phyloP scores from a whole-genome alignment of 331 rosid species.

The Pyrus hybrid region DNA sequence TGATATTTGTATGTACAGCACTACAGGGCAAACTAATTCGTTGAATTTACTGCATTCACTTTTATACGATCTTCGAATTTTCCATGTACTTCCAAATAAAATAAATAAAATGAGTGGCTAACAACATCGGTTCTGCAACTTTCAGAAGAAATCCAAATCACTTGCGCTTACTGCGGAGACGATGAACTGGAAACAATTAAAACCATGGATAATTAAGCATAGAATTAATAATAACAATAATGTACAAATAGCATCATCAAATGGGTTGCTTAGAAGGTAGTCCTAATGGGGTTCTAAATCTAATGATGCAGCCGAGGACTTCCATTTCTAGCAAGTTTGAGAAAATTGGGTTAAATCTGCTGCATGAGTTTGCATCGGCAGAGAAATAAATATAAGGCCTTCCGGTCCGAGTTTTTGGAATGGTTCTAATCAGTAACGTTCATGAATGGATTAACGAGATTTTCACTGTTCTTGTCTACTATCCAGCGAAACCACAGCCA shows the following conservation, averaged over 20 bases:
- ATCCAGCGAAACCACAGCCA: neutral
- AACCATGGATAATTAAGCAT: constrained; percentile 12
- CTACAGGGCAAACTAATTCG: too few relatives aligned
- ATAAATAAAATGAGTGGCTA: neutral
- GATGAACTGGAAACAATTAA: constrained; percentile 3
- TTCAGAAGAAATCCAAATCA: neutral
- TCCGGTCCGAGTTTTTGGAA: too few relatives aligned
- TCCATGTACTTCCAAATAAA: neutral
- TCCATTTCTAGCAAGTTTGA: neutral
- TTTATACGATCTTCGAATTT: neutral
- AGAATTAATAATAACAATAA: constrained; percentile 10
- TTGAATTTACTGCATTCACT: neutral
- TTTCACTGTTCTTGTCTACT: neutral
- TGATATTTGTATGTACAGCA: too few relatives aligned
- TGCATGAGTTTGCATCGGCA: constrained; percentile 14
- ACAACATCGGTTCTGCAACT: neutral
- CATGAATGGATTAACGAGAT: too few relatives aligned
- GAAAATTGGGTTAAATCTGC: constrained; percentile 49
- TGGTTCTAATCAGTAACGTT: too few relatives aligned
- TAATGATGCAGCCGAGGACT: too few relatives aligned
- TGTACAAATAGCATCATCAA: constrained; percentile 51
- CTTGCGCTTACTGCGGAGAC: neutral
- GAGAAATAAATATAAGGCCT: neutral
- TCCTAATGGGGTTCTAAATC: constrained; percentile 18
- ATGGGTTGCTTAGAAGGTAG: constrained; percentile 26